Conservation (phyloP, 2,329 filamentous ascomycete genomes). For the Aspergillus floridensis region DNA sequence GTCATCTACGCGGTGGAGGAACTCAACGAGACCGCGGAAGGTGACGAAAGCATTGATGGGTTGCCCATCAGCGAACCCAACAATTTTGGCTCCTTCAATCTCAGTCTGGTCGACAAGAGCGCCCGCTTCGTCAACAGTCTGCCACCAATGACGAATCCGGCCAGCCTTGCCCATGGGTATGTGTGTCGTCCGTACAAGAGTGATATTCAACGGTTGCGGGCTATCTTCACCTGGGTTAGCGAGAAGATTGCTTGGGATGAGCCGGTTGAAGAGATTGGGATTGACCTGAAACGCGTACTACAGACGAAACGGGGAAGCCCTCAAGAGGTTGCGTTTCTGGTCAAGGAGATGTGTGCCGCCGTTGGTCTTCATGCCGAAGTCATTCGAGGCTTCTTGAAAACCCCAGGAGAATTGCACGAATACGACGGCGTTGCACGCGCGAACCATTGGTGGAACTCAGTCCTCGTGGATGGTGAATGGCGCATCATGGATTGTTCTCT, state of each 20-base stretch:
- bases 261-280: slow-evolving; percentile 73
- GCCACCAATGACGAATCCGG: slow-evolving; percentile 76
- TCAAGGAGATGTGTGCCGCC: slow-evolving; percentile 89
- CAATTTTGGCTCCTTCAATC: slow-evolving; percentile 75
- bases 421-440: slow-evolving; percentile 77
- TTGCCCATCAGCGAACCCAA: slow-evolving; percentile 76
- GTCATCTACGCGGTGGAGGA: slow-evolving; percentile 88
- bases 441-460: slow-evolving; percentile 98
- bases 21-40: slow-evolving; percentile 77
- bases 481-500: slow-evolving; percentile 93
- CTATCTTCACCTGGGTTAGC: slow-evolving; percentile 97
- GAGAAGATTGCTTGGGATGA: slow-evolving; percentile 96
- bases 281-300: slow-evolving; percentile 81
- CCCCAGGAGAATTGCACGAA: slow-evolving; percentile 79
- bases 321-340: slow-evolving; percentile 83
- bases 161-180: slow-evolving; percentile 82
- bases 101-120: slow-evolving; percentile 91
- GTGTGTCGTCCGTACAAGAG: slow-evolving; percentile 92
- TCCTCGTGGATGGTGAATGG: slow-evolving; percentile 92
- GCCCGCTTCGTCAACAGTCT: slow-evolving; percentile 83
- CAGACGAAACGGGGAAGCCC: slow-evolving; percentile 79
- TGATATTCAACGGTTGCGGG: slow-evolving; percentile 86
- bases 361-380: slow-evolving; percentile 86
- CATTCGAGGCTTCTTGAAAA: slow-evolving; percentile 85
- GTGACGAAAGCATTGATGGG: slow-evolving; percentile 85